phyloP scores from a whole-genome alignment of 306 rosid genomes.

The Pyrus communis region DNA sequence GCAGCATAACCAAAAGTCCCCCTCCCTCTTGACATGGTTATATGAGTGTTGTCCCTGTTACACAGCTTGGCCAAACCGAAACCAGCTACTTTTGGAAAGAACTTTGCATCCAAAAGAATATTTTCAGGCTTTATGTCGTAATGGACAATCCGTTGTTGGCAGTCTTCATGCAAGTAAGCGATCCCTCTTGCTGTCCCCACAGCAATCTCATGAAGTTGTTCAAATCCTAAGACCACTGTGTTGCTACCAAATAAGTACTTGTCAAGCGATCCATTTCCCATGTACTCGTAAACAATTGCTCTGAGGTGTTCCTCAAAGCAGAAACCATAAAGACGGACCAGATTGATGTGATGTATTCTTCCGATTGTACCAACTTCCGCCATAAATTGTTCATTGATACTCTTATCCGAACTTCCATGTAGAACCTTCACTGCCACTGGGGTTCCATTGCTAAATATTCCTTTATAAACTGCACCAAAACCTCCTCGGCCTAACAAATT shows the following conservation, averaged over 20 bases:
- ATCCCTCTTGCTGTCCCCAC: conserved; percentile 39
- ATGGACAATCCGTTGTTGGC: conserved; percentile 39
- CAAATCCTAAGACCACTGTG: conserved; percentile 13
- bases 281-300: conserved; percentile 34
- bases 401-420: conserved; percentile 7
- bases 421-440: conserved; percentile 38
- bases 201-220: conserved; percentile 36
- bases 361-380: conserved; percentile 25
- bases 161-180: conserved; percentile 38
- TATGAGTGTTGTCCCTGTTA: conserved; percentile 22
- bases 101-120: conserved; percentile 27
- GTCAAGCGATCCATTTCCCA: conserved; percentile 16
- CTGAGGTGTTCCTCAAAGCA: conserved; percentile 27
- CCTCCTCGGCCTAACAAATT: conserved; percentile 26
- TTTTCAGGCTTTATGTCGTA: conserved; percentile 53
- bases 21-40: conserved; percentile 25
- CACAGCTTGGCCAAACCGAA: conserved; percentile 46
- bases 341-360: conserved; percentile 32
- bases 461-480: conserved; percentile 31
- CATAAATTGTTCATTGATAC: conserved; percentile 29
- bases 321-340: conserved; percentile 33
- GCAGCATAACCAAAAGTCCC: conserved; percentile 48
- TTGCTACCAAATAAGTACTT: conserved; percentile 23
- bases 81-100: conserved; percentile 35
- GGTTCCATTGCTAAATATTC: conserved; percentile 22